phyloP scores from a whole-genome alignment of 352 stramenopile species.

The Pythium brassicae region DNA sequence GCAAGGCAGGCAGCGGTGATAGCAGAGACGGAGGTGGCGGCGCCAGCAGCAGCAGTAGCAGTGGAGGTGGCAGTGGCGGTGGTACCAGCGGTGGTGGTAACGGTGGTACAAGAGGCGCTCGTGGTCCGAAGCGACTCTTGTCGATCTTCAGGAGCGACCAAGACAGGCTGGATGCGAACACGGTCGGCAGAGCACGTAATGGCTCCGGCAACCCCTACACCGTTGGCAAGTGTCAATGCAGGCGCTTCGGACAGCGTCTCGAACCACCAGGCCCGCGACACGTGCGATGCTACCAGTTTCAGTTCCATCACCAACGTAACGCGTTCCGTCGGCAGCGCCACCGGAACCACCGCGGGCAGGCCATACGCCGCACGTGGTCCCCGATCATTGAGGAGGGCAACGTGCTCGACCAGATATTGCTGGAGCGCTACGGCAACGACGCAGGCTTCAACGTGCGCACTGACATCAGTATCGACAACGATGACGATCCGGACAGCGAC shows the following conservation, averaged over 20 bases:
- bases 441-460: background rate
- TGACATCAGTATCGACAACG: background rate
- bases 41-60: no score
- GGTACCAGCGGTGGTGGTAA: no score
- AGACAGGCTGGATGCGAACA: constrained; percentile 13
- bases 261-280: constrained; percentile 3
- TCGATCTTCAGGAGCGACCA: constrained; percentile 2
- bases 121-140: constrained; percentile 3
- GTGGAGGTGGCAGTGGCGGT: no score
- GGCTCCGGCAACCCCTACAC: no score
- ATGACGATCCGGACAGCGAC: background rate
- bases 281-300: background rate
- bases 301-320: background rate
- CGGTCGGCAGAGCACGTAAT: background rate
- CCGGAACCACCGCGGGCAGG: background rate
- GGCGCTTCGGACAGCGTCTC: constrained; percentile 12
- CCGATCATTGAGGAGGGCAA: constrained; percentile 15
- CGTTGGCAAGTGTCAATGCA: constrained; percentile 6
- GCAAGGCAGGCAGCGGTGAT: no score
- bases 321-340: no score
- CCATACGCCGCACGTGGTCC: background rate
- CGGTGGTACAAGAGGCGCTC: background rate
- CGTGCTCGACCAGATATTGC: constrained; percentile 8
- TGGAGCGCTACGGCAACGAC: constrained; percentile 1
- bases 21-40: no score